These are phyloP conservation scores for Pascua guehoae DNA, from an alignment of 1,284 basidiomycete genomes.

Conservation along the genomic window DNA sequence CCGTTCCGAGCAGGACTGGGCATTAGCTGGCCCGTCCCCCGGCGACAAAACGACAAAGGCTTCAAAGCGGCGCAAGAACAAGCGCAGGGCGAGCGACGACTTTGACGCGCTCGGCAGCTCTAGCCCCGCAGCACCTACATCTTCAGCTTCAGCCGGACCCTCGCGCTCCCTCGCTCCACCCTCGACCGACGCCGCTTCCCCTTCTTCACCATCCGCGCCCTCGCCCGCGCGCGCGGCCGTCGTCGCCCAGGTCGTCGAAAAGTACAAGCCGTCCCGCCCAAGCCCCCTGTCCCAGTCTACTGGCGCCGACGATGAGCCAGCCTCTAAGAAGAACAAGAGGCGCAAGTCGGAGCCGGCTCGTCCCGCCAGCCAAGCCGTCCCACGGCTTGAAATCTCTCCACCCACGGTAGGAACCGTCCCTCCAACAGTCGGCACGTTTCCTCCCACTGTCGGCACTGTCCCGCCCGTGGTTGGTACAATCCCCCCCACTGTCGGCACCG, in stretches of 20 bases:
- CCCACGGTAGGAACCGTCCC: background rate
- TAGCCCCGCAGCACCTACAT: too few species aligned
- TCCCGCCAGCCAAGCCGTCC: too few species aligned
- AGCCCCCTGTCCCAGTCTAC: conserved; percentile 25
- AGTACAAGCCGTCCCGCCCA: conserved; percentile 27
- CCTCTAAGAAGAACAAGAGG: background rate
- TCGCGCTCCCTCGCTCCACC: too few species aligned
- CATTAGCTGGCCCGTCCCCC: too few species aligned
- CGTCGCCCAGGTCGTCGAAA: background rate
- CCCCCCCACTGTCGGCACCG: background rate
- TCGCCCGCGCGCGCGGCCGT: background rate
- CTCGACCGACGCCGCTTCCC: too few species aligned
- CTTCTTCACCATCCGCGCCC: background rate
- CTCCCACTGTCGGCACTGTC: background rate
- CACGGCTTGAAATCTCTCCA: background rate
- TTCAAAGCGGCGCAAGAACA: too few species aligned
- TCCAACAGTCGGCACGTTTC: conserved; percentile 1
- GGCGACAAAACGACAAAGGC: too few species aligned
- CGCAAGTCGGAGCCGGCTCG: too few species aligned
- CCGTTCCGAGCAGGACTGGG: too few species aligned
- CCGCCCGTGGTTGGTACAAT: background rate
- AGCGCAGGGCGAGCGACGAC: too few species aligned
- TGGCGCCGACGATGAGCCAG: background rate
- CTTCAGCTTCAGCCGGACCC: too few species aligned
- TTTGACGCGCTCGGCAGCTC: too few species aligned